phyloP scores from a whole-genome alignment of 1,284 basidiomycete species.

The Marasmius tenuissimus region DNA sequence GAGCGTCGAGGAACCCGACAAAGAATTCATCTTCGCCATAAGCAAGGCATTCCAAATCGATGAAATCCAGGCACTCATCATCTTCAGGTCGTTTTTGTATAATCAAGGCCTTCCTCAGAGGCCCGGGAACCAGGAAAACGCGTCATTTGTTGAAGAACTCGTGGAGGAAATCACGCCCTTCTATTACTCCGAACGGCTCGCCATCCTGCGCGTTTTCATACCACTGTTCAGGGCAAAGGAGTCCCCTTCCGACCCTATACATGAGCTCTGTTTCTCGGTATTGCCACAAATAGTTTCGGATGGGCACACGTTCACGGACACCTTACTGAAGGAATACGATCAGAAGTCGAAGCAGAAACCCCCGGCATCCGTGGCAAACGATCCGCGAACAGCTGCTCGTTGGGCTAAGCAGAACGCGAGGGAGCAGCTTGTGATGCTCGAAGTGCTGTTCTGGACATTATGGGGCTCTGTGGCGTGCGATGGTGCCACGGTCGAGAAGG shows the following conservation, averaged over 20 bases:
- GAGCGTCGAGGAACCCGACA: conserved; percentile 64
- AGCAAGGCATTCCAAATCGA: conserved; percentile 74
- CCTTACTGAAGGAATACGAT: conserved; percentile 58
- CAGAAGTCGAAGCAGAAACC: conserved; percentile 53
- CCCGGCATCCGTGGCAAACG: conserved; percentile 48
- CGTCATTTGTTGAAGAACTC: conserved; percentile 57
- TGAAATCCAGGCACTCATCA: conserved; percentile 69
- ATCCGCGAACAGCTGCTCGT: conserved; percentile 61
- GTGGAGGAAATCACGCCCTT: conserved; percentile 75
- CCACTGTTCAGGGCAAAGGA: conserved; percentile 67
- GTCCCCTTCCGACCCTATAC: conserved; percentile 51
- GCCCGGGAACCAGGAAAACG: conserved; percentile 42
- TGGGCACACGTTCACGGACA: conserved; percentile 53
- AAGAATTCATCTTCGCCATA: conserved; percentile 67
- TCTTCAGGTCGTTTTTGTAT: conserved; percentile 77
- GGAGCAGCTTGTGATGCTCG: conserved; percentile 80
- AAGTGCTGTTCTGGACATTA: conserved; percentile 84
- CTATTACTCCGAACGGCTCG: conserved; percentile 79
- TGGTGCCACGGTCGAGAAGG: conserved; percentile 57
- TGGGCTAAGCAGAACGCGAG: conserved; percentile 81
- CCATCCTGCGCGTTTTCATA: conserved; percentile 52
- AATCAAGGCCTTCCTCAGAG: conserved; percentile 69
- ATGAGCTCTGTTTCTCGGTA: conserved; percentile 52
- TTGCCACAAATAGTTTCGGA: conserved; percentile 66
- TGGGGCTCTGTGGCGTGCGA: conserved; percentile 74